These are phyloP conservation scores for Pueraria montana DNA, from an alignment of 306 rosid genomes.

Conservation along the genomic window DNA sequence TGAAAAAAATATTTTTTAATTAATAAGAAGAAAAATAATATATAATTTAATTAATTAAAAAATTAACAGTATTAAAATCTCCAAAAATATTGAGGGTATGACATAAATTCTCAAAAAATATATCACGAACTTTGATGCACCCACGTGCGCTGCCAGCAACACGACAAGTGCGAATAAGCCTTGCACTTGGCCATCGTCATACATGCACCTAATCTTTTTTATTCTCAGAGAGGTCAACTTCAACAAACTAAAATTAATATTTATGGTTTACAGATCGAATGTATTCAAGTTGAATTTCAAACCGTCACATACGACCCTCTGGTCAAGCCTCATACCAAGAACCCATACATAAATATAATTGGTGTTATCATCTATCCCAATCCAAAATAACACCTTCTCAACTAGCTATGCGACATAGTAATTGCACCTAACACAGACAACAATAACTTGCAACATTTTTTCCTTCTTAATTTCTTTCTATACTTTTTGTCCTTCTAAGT, in stretches of 20 bases:
- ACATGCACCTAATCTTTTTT: neutral
- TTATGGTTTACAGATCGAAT: neutral
- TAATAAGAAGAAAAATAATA: too few relatives aligned
- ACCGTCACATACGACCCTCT: slow-evolving; percentile 53
- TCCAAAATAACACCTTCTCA: neutral
- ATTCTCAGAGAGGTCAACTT: slow-evolving; percentile 24
- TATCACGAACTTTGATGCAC: neutral
- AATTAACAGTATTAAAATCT: too few relatives aligned
- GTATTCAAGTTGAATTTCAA: slow-evolving; percentile 46
- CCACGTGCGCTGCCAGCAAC: slow-evolving; percentile 44
- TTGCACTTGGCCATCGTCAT: neutral
- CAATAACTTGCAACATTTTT: neutral
- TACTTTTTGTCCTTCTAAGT: neutral
- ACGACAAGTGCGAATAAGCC: slow-evolving; percentile 42
- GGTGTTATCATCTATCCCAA: neutral
- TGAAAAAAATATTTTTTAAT: too few relatives aligned
- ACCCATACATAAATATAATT: neutral
- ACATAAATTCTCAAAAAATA: too few relatives aligned
- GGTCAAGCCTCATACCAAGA: slow-evolving; percentile 44
- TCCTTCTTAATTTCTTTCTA: neutral
- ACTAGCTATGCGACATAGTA: neutral
- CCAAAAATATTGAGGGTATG: too few relatives aligned
- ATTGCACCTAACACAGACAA: neutral
- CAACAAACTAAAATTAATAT: neutral
- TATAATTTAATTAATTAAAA: too few relatives aligned